Percentiles rank a stretch among this genome's conserved stretches.
phyloP scores from a whole-genome alignment of 768 basidiomycete species.

The Coprinopsis strossmayeri region DNA sequence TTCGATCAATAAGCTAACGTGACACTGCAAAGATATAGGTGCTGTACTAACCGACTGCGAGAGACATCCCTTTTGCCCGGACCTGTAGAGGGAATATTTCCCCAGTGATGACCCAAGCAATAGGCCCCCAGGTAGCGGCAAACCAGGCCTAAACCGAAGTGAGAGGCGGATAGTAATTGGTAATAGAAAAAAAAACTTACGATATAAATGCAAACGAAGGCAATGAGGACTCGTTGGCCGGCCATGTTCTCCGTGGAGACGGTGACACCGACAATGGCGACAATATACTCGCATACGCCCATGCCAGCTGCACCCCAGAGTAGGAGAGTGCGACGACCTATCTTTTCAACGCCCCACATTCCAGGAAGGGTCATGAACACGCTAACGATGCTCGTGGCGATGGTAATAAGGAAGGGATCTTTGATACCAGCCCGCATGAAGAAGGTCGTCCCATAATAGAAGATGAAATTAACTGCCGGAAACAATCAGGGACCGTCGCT shows the following conservation, averaged over 20 bases:
- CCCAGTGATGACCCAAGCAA: conserved; percentile 59
- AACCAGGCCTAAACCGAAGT: conserved; percentile 25
- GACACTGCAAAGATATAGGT: too few relatives aligned
- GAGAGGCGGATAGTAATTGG: too few relatives aligned
- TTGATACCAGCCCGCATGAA: conserved; percentile 52
- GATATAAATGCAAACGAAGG: conserved; percentile 49
- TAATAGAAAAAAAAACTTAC: conserved; percentile 5
- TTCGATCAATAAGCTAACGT: too few relatives aligned
- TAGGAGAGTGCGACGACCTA: conserved; percentile 78
- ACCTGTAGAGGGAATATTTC: conserved; percentile 82
- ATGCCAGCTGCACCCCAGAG: conserved; percentile 77
- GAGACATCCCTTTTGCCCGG: conserved; percentile 77
- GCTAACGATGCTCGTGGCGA: conserved; percentile 73
- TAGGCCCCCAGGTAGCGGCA: conserved; percentile 67
- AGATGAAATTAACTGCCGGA: conserved; percentile 60
- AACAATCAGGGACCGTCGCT: too few relatives aligned
- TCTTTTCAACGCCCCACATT: conserved; percentile 74
- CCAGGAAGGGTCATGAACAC: conserved; percentile 74
- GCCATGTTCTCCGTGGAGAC: conserved; percentile 36
- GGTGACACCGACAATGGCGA: conserved; percentile 52
- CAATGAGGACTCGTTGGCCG: conserved; percentile 61
- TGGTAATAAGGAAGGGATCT: conserved; percentile 54
- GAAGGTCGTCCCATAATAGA: conserved; percentile 68
- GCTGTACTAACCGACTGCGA: too few relatives aligned
- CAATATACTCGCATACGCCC: conserved; percentile 79